Conservation (phyloP, 2,329 filamentous ascomycete species). For the Fusarium foetens region DNA sequence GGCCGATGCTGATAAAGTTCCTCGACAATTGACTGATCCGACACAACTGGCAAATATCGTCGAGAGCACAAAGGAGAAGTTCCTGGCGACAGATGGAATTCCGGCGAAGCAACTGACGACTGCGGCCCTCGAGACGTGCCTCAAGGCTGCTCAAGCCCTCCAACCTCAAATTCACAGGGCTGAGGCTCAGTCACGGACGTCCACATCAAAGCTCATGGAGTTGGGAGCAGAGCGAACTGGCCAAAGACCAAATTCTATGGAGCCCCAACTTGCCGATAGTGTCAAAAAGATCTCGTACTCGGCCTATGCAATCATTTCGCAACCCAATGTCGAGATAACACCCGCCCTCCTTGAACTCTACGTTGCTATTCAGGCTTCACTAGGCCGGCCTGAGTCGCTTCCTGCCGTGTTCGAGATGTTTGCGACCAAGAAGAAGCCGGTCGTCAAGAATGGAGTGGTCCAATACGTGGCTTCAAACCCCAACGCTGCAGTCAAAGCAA, state of each 20-base stretch:
- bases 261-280: conserved; percentile 54
- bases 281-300: conserved; percentile 65
- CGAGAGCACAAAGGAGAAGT: conserved; percentile 55
- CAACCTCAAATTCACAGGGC: conserved; percentile 54
- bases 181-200: conserved; percentile 54
- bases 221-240: conserved; percentile 52
- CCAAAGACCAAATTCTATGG: conserved; percentile 43
- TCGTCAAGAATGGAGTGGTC: conserved; percentile 67
- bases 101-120: conserved; percentile 57
- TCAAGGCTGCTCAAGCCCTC: conserved; percentile 56
- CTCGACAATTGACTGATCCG: conserved; percentile 50
- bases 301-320: conserved; percentile 76
- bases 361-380: conserved; percentile 77
- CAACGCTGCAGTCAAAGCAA: conserved; percentile 74
- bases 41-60: conserved; percentile 55
- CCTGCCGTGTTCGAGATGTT: conserved; percentile 85
- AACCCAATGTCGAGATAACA: conserved; percentile 84
- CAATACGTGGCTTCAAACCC: conserved; percentile 72
- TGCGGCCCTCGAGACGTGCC: conserved; percentile 57
- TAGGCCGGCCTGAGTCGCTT: conserved; percentile 79
- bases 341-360: conserved; percentile 77
- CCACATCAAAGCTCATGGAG: conserved; percentile 65
- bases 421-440: conserved; percentile 81
- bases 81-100: conserved; percentile 57
- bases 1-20: conserved; percentile 26